phyloP scores from a whole-genome alignment of 805 yeast genomes.

The Metschnikowia matae region DNA sequence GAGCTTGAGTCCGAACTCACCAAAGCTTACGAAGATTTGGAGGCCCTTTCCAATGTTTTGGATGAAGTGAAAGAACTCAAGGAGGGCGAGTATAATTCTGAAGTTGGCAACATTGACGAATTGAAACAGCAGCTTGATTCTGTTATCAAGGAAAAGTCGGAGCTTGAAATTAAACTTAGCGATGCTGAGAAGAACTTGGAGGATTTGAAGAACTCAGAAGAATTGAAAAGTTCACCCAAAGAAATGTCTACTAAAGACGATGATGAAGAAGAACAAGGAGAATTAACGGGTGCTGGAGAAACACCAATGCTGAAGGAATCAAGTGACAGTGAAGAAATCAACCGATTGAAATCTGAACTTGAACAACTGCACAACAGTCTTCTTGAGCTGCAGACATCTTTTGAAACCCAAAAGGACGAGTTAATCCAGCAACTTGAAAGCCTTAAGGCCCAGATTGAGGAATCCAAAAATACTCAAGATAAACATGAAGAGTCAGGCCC shows the following conservation, averaged over 20 bases:
- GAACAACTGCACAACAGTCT: background rate
- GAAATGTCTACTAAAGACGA: background rate
- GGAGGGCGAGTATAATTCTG: background rate
- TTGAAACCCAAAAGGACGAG: background rate
- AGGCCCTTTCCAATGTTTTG: slow-evolving; percentile 8
- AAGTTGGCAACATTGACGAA: background rate
- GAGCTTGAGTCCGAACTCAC: slow-evolving; percentile 10
- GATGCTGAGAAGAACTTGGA: slow-evolving; percentile 2
- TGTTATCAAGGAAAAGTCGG: slow-evolving; percentile 14
- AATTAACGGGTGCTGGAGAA: background rate
- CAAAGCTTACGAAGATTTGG: slow-evolving; percentile 14
- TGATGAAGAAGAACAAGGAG: background rate
- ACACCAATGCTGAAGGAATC: too few relatives aligned
- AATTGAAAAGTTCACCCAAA: background rate
- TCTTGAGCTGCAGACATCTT: background rate
- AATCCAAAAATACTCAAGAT: background rate
- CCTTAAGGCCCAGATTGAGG: background rate
- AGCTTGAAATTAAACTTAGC: background rate
- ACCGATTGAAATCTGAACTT: slow-evolving; percentile 1
- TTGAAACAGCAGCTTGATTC: background rate
- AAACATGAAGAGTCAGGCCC: background rate
- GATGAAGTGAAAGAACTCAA: slow-evolving; percentile 8
- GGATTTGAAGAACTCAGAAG: background rate
- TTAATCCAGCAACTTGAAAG: slow-evolving; percentile 1
- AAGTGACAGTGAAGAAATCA: slow-evolving; percentile 1